Conservation (phyloP, 2,329 filamentous ascomycete species). For the Bipolaris gigantea region DNA sequence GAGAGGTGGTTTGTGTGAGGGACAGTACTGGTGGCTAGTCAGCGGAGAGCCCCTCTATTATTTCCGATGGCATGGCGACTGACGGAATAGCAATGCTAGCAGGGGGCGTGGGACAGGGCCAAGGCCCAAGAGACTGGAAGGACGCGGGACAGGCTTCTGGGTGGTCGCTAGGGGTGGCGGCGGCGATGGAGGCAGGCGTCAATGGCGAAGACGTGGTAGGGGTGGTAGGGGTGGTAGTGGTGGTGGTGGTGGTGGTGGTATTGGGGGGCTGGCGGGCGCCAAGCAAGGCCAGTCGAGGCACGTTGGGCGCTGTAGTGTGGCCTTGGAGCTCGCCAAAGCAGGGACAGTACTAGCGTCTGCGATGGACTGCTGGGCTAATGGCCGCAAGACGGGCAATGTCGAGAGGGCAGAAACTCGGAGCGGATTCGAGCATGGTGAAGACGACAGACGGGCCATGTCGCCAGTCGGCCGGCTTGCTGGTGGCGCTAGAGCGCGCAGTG, state of each 20-base stretch:
- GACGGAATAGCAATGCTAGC: slow-evolving; percentile 22
- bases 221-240: slow-evolving; percentile 21
- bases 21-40: slow-evolving; percentile 37
- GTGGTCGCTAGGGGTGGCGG: slow-evolving; percentile 16
- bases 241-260: slow-evolving; percentile 31
- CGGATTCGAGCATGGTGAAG: background rate
- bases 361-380: background rate
- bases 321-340: slow-evolving; percentile 32
- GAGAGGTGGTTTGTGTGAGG: slow-evolving; percentile 28
- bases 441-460: slow-evolving; percentile 19
- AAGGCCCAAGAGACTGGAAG: slow-evolving; percentile 14
- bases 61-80: slow-evolving; percentile 25
- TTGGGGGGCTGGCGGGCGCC: slow-evolving; percentile 32
- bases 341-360: slow-evolving; percentile 19
- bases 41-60: slow-evolving; percentile 40
- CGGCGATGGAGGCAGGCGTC: slow-evolving; percentile 24
- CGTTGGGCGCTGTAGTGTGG: slow-evolving; percentile 39
- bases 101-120: slow-evolving; percentile 5
- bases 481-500: slow-evolving; percentile 38
- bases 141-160: slow-evolving; percentile 8
- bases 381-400: background rate
- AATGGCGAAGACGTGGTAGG: slow-evolving; percentile 35
- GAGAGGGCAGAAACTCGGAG: background rate
- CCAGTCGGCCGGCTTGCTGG: slow-evolving; percentile 37
- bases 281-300: slow-evolving; percentile 38